Percentiles rank a stretch among this genome's conserved stretches.
Evolutionary conservation across 257 asterid species (phyloP).

Genomic region (Leonotis leonurus): DNA sequence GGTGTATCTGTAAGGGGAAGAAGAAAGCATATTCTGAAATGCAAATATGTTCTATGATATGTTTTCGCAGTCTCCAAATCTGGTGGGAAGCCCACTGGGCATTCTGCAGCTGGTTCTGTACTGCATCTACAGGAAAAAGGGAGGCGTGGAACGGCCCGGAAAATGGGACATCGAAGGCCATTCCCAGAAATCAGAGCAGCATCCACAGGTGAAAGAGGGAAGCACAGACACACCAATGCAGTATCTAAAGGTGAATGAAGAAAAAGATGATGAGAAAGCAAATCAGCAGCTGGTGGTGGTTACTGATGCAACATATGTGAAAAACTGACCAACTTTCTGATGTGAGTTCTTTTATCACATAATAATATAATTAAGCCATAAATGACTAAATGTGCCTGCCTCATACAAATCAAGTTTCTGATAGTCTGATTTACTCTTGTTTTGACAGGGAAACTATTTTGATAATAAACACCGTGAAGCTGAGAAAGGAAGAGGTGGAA

Average conservation of each 20-base stretch:
- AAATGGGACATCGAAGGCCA: constrained; percentile 35
- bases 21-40: not conserved
- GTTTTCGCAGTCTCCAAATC: constrained; percentile 61
- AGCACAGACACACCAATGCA: constrained; percentile 10
- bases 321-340: not conserved
- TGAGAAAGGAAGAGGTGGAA: not conserved
- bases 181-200: constrained; percentile 12
- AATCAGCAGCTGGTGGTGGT: constrained; percentile 13
- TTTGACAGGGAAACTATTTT: not conserved
- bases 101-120: constrained; percentile 63
- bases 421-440: not conserved
- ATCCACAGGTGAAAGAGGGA: constrained; percentile 11
- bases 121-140: constrained; percentile 47
- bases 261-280: constrained; percentile 20
- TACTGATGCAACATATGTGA: constrained; percentile 13
- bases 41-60: too few relatives aligned
- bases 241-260: constrained; percentile 4
- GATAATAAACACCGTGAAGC: not conserved
- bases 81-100: constrained; percentile 70
- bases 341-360: constrained; percentile 4
- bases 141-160: constrained; percentile 19
- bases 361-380: not conserved
- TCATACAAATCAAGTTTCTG: not conserved
- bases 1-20: not conserved
- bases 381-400: too few relatives aligned